Evolutionary conservation across 768 basidiomycete genomes (phyloP).

Genomic region (Daedaleopsis nitida): DNA sequence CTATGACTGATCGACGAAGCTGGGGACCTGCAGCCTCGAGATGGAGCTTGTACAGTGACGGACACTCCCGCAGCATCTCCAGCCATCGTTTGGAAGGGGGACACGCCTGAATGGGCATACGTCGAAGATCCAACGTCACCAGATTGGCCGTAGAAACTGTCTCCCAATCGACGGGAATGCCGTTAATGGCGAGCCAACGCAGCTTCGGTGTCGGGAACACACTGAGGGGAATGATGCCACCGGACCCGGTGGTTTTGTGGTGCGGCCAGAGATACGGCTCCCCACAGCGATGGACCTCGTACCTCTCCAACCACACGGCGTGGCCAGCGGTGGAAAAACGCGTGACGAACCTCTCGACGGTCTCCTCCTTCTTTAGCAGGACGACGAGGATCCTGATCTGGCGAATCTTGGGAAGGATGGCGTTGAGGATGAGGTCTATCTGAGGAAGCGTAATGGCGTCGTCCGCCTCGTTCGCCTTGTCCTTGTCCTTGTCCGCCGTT

Average conservation of each 20-base stretch:
- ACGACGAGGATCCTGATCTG: slow-evolving; percentile 62
- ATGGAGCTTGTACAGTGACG: slow-evolving; percentile 53
- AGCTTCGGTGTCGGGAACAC: slow-evolving; percentile 49
- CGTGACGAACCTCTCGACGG: slow-evolving; percentile 48
- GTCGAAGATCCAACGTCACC: slow-evolving; percentile 65
- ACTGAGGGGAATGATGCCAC: slow-evolving; percentile 49
- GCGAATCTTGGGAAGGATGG: slow-evolving; percentile 52
- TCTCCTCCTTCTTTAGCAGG: slow-evolving; percentile 56
- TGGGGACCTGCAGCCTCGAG: slow-evolving; percentile 58
- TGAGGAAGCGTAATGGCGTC: slow-evolving; percentile 40
- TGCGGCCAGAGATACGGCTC: slow-evolving; percentile 8
- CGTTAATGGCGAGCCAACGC: slow-evolving; percentile 54
- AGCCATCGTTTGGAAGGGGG: slow-evolving; percentile 56
- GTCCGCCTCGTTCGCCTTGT: not conserved
- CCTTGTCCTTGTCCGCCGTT: slow-evolving; percentile 14
- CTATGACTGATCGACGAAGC: too few relatives aligned
- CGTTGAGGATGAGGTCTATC: slow-evolving; percentile 52
- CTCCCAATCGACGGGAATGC: slow-evolving; percentile 64
- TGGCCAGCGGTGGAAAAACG: slow-evolving; percentile 15
- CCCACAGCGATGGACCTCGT: slow-evolving; percentile 64
- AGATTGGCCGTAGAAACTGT: slow-evolving; percentile 51
- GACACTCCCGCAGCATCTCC: slow-evolving; percentile 29
- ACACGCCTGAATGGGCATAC: slow-evolving; percentile 53
- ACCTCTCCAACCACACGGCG: slow-evolving; percentile 45
- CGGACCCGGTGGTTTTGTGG: not conserved